Evolutionary conservation across 139 green algal species (phyloP), one percentile per base, ranked within the genome.

Genomic region (Diplosphaera chodatii): DNA sequence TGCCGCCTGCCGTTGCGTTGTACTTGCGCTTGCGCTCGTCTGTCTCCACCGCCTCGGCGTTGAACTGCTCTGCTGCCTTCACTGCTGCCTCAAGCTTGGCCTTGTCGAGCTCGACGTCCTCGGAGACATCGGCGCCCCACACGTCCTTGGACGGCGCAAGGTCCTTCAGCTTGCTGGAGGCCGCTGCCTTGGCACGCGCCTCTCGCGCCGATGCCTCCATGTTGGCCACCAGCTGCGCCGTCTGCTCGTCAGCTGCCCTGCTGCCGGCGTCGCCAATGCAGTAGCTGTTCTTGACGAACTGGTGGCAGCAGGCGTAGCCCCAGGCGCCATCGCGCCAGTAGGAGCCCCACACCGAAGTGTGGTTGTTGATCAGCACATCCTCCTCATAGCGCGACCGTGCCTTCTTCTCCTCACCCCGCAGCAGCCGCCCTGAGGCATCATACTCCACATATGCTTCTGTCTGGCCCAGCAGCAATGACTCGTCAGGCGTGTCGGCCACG

Each of bases 381-480:
- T 99, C 95, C 77, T 98, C 92, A 72, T 98, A 99, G 27, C 88
- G 79, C 23, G 76, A 89, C 33, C 76, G 78, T 40, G 78, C 74
- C 69, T 84, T 82, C 15, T 81, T 71, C 70, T 89, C 86, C 48
- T 85, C 70, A 3, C 90, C 90, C 41, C 78, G 83, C 32, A 96
- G 78, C 21, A 95, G 79, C 0, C 87, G 77, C 1, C 88, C 85
- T 16, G 75, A 63, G 3, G 87, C 78, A 81, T 99, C 91, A 77
- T 98, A 99, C 88, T 99, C 95, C 5, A 97, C 90, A 71, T 97
- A 97, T 25, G 76, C 73, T 77, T 99, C 95, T 25, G 87, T 96
- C 80, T 96, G 85, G 20, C 79, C 88, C 74, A 87, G 64, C 68
- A 90, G 72, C 67, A 97, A 77, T 66, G 76, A 77, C 33, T 90